A percentile compares a stretch with the other conserved stretches of the same genome.
These are phyloP conservation scores for Botryotinia calthae DNA, from an alignment of 2,329 filamentous ascomycete genomes.

Conservation along the genomic window DNA sequence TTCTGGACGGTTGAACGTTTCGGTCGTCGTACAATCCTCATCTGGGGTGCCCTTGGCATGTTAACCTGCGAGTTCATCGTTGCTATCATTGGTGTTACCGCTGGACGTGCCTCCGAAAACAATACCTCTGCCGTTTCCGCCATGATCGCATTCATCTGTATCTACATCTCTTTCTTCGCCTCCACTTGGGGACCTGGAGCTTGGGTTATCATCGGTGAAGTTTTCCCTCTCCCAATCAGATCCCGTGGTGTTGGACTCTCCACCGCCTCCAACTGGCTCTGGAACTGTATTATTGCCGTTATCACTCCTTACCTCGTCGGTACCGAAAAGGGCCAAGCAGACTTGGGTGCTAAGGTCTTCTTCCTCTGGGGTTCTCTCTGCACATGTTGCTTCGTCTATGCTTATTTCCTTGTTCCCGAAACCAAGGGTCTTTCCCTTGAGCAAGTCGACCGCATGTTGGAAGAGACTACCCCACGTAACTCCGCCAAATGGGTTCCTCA, in stretches of 20 bases:
- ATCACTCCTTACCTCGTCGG: conserved; percentile 73
- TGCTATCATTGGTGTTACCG: conserved; percentile 68
- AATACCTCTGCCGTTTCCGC: conserved; percentile 57
- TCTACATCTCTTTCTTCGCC: conserved; percentile 93
- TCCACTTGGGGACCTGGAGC: conserved; percentile 77
- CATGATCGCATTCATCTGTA: conserved; percentile 81
- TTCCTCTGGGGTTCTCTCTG: conserved; percentile 64
- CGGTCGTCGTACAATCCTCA: conserved; percentile 76
- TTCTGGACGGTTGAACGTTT: conserved; percentile 83
- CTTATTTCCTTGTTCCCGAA: conserved; percentile 63
- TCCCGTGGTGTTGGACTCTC: conserved; percentile 83
- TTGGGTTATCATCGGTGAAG: conserved; percentile 84
- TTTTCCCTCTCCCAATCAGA: conserved; percentile 86
- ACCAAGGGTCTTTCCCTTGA: conserved; percentile 73
- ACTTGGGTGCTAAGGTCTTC: conserved; percentile 38
- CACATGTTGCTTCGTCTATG: conserved; percentile 53
- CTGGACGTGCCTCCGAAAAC: conserved; percentile 53
- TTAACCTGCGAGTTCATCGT: conserved; percentile 82
- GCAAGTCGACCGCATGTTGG: conserved; percentile 66
- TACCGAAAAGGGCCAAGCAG: conserved; percentile 48
- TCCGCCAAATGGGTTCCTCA: conserved; percentile 36
- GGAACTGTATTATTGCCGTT: conserved; percentile 71
- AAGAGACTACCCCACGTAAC: conserved; percentile 46
- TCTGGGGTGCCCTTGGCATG: conserved; percentile 79
- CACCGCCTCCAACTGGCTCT: conserved; percentile 88